Evolutionary conservation across 805 yeast species (phyloP), one percentile per base, ranked within the genome.

Genomic region (Cyberlindnera euphorbiiphila): DNA sequence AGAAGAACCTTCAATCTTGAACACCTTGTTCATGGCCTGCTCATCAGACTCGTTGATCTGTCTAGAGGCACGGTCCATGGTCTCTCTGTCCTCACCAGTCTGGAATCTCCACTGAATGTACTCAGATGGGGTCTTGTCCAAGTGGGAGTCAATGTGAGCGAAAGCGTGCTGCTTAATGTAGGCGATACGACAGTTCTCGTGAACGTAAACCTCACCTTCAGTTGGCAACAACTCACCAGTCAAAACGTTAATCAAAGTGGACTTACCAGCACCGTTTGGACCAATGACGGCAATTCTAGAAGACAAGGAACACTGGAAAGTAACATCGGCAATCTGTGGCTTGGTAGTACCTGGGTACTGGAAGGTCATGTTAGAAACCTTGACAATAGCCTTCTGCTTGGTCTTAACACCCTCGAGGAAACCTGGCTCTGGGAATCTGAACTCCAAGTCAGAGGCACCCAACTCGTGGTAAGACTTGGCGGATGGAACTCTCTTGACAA

Each of bases 71-170:
- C 98, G 86, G 80, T 93, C 98, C 98, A 93, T 93, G 74, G 98
- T 93, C 80, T 93, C 98, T 78, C 98, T 88, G 74, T 93, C 98
- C 79, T 93, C 98, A 89, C 98, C 98, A 67, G 98, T 93, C 79
- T 93, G 98, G 97, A 91, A 93, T 84, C 98, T 93, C 98, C 98
- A 93, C 78, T 93, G 98, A 61, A 93, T 93, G 78, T 93, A 93
- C 79, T 93, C 98, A 63, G 97, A 88, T 66, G 98, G 98, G 65
- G 99, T 93, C 81, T 85, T 86, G 81, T 93, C 99, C 70, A 91
- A 80, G 69, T 93, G 98, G 67, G 85, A 80, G 73, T 94, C 99
- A 64, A 93, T 91, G 73, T 93, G 98, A 54, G 98, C 98, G 67
- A 93, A 93, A 71, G 98, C 98, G 72, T 94, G 98, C 78, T 93